These are phyloP conservation scores for Przewalskia tangutica DNA, from an alignment of 257 asterid genomes.

Conservation along the genomic window DNA sequence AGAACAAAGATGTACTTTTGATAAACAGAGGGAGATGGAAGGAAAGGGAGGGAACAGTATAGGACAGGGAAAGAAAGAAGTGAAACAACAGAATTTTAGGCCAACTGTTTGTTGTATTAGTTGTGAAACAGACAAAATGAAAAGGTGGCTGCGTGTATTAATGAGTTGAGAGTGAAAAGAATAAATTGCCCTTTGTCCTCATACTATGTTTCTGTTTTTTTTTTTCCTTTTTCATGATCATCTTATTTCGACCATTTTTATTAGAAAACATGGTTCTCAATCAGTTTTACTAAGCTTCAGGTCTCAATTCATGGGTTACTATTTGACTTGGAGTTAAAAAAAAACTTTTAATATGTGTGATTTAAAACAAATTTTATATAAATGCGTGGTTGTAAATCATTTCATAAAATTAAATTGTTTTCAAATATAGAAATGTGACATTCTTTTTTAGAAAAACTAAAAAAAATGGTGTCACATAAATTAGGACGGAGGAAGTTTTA, in stretches of 20 bases:
- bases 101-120: constrained; percentile 11
- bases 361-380: too few species aligned
- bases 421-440: too few species aligned
- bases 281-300: too few species aligned
- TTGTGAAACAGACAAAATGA: constrained; percentile 26
- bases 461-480: too few species aligned
- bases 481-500: too few species aligned
- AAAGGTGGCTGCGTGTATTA: constrained; percentile 19
- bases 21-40: neutral
- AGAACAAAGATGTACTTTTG: constrained; percentile 13
- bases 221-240: neutral
- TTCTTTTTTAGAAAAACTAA: too few species aligned
- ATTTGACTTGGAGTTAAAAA: too few species aligned
- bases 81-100: constrained; percentile 4
- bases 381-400: too few species aligned
- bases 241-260: neutral
- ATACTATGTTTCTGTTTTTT: constrained; percentile 14
- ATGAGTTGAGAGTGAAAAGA: constrained; percentile 3
- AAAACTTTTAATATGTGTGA: too few species aligned
- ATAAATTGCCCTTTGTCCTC: constrained; percentile 8
- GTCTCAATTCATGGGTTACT: too few species aligned
- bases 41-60: neutral
- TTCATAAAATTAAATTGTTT: too few species aligned
- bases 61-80: neutral
- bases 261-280: too few species aligned